Evolutionary conservation across 2,329 filamentous ascomycete genomes (phyloP), one percentile per base, ranked within the genome.

Genomic region (Colletotrichum endophyticum): DNA sequence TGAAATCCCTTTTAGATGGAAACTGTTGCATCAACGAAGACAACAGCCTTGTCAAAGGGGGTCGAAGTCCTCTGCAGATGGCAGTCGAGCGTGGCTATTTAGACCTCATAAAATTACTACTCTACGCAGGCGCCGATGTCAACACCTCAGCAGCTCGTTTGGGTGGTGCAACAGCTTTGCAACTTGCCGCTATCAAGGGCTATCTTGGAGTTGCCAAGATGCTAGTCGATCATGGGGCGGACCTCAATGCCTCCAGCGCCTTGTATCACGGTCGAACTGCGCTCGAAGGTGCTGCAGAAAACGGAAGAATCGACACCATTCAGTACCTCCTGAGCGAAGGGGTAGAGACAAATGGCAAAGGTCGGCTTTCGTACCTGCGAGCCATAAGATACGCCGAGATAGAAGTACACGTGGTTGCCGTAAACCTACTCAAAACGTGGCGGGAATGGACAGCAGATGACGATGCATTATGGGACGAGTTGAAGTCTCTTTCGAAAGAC

Each of bases 241-340:
- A 66, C 3, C 2, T 73, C 12, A 15, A 75, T 15, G 73, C 69
- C 4, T 19, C 53, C 6, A n/a, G 49, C 1, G 73, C 73, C 6
- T 4, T 1, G 9, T 4, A 11, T 3, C 30, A 32, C 8, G 73
- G 69, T 1, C 16, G 73, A 19, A 75, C 73, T 1, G 36, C 73
- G 1, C 8, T 75, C 3, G 73, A 75, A 19, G 69, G 62, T 13
- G 73, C 69, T 11, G 69, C 73, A 9, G 69, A 75, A 7, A 19
- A 68, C 15, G 69, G 69, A 1, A 53, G 56, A 8, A 44, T 75
- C 27, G 73, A 64, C 5, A 56, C 63, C 25, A 22, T 64, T 5
- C 56, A 49, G 9, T 49, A 67, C 5, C 53, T 68, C 11, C 15
- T 75, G 6, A 66, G 30, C 5, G 6, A 39, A 9, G 69, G 62